These are phyloP conservation scores for Ustilago hordei DNA, from an alignment of 1,284 basidiomycete species.

Conservation along the genomic window DNA sequence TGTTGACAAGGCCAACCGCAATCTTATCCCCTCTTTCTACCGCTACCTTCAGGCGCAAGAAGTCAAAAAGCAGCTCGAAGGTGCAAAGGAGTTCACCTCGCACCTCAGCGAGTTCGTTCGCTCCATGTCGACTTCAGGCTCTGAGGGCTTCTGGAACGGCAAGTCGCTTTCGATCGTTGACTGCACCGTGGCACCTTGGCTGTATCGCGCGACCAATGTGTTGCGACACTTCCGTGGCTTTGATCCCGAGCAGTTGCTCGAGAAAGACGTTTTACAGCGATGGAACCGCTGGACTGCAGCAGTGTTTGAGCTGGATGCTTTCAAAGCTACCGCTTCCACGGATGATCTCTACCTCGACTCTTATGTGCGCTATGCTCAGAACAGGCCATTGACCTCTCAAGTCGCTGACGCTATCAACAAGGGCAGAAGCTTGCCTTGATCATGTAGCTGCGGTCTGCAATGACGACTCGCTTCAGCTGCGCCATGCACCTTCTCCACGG, in stretches of 20 bases:
- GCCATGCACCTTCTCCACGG: background rate
- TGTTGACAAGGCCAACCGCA: conserved; percentile 77
- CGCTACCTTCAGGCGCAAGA: conserved; percentile 82
- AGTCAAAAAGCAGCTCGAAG: conserved; percentile 74
- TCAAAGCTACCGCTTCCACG: conserved; percentile 78
- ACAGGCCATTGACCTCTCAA: conserved; percentile 58
- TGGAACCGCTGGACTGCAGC: conserved; percentile 75
- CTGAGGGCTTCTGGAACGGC: conserved; percentile 74
- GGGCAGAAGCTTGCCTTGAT: conserved; percentile 45
- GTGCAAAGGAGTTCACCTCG: conserved; percentile 75
- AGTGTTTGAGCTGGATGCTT: conserved; percentile 76
- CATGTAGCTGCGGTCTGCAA: background rate
- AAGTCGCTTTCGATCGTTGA: conserved; percentile 78
- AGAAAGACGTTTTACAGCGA: conserved; percentile 73
- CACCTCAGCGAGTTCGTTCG: conserved; percentile 75
- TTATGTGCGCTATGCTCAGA: conserved; percentile 71
- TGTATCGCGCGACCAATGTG: conserved; percentile 77
- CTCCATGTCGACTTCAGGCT: conserved; percentile 71
- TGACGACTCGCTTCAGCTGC: background rate
- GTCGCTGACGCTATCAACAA: conserved; percentile 62
- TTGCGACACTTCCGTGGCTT: conserved; percentile 80
- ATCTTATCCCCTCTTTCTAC: conserved; percentile 81
- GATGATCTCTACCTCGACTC: conserved; percentile 81
- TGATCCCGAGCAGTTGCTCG: conserved; percentile 69
- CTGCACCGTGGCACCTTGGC: conserved; percentile 81